Base-by-base conservation (phyloP, 176 grass and related monocot genomes). In the Miscanthus lutarioriparius region DNA sequence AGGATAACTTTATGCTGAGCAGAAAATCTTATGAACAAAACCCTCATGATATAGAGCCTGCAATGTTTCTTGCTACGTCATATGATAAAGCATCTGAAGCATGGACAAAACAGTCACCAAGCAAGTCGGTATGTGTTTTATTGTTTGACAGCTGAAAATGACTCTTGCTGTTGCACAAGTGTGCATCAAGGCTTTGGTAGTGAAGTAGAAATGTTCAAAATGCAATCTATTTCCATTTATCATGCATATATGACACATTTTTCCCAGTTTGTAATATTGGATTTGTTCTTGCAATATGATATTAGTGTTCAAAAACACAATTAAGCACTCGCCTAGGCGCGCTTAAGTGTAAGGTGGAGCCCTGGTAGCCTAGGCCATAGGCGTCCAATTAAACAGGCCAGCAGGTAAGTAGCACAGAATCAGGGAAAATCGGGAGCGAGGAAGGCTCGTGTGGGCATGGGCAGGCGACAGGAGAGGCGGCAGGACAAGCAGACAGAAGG, bases 11-110 rank as follows among this genome's bases (percentile, higher is more conserved):
- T 87, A 88, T 95, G 84, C 74, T 86, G 80, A 87, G 85, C 76
- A 87, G 96, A 87, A 93, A 92, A 88, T 92, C 81, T 86, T 89
- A 90, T 88, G 80, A 92, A 67, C 80, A 92, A 89, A 98, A 92
- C 92, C 53, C 82, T 85, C 69, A 93, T 87, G 83, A 91, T 87
- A 75, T 90, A 53, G 87, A 86, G n/a, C 74, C 79, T 84, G 82
- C 83, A 82, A 95, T 98, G 91, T 98, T 95, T 89, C 88, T 98
- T 61, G 96, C 91, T 75, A 83, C 93, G 13, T 84, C 96, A 5
- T 98, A 98, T 83, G 96, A 98, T 83, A 98, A 95, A 90, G 70
- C 78, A 88, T 98, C 96, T 77, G 86, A 98, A 90, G 88, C 96
- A 61, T 98, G 96, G 96, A 95, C 91, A 6, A 98, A 87, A 74